These are phyloP conservation scores for Amanita inopinata DNA, from an alignment of 768 basidiomycete genomes.

Conservation along the genomic window DNA sequence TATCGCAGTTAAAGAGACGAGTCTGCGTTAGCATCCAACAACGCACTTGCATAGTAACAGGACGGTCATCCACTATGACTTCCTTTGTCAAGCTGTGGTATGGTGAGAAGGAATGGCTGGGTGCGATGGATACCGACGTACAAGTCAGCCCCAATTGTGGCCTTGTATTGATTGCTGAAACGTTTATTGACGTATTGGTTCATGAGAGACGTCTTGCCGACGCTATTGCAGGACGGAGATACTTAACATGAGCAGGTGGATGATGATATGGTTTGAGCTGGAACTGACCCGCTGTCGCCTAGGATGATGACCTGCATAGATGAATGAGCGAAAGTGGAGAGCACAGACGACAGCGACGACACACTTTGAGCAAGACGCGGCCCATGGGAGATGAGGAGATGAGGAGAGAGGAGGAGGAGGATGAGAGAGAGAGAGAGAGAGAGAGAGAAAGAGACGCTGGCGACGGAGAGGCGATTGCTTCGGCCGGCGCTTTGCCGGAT, in stretches of 20 bases:
- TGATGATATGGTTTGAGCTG: no score
- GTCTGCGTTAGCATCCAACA: constrained; percentile 3
- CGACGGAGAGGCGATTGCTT: constrained; percentile 10
- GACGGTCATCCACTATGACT: constrained; percentile 95
- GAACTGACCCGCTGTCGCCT: constrained; percentile 89
- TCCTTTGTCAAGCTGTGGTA: constrained; percentile 82
- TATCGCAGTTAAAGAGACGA: not conserved
- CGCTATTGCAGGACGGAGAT: constrained; percentile 36
- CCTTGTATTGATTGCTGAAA: constrained; percentile 99
- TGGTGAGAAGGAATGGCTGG: constrained; percentile 12
- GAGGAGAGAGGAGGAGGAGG: constrained; percentile 14
- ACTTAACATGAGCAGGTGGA: constrained; percentile 4
- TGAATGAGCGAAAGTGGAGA: constrained; percentile 8
- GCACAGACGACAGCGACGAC: constrained; percentile 4
- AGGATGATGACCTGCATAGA: constrained; percentile 99
- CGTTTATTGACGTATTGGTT: constrained; percentile 99
- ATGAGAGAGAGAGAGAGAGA: constrained; percentile 15
- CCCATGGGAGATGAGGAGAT: constrained; percentile 44
- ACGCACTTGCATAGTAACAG: constrained; percentile 95
- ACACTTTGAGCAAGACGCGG: constrained; percentile 78
- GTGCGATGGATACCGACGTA: constrained; percentile 30
- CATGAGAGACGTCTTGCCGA: constrained; percentile 99
- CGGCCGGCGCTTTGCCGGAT: constrained; percentile 16
- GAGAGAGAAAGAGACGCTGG: constrained; percentile 11
- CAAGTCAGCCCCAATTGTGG: constrained; percentile 97